Conservation (phyloP, 2,329 filamentous ascomycete genomes). For the Colletotrichum horii region DNA sequence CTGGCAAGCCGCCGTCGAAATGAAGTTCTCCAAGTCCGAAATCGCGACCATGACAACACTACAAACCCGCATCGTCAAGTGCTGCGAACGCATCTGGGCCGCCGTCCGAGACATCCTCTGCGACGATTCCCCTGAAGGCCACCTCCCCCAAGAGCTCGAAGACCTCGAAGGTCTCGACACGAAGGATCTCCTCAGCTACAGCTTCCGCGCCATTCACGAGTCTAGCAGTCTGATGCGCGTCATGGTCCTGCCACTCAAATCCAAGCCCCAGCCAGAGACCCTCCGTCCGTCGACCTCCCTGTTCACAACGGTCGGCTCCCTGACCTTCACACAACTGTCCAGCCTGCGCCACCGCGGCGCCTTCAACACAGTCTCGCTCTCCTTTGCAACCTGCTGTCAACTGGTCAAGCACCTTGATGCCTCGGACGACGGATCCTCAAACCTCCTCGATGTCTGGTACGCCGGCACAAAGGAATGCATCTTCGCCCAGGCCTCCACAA, state of each 20-base stretch:
- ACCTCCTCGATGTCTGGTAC: constrained; percentile 74
- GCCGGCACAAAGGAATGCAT: constrained; percentile 74
- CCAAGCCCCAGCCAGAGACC: constrained; percentile 45
- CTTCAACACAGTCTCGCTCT: constrained; percentile 90
- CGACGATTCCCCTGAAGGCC: constrained; percentile 92
- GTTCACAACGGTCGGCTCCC: constrained; percentile 70
- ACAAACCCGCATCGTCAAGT: constrained; percentile 61
- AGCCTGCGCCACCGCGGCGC: constrained; percentile 88
- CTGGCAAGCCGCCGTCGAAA: constrained; percentile 55
- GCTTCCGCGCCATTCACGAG: constrained; percentile 94
- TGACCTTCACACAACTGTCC: constrained; percentile 83
- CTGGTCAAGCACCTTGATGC: constrained; percentile 55
- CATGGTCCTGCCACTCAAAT: constrained; percentile 60
- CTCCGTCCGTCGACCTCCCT: constrained; percentile 57
- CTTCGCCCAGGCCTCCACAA: constrained; percentile 78
- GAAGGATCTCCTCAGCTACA: constrained; percentile 92
- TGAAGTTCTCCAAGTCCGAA: constrained; percentile 41
- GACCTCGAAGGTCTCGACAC: constrained; percentile 75
- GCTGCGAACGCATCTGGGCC: constrained; percentile 76
- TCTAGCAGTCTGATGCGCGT: constrained; percentile 78
- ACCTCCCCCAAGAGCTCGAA: constrained; percentile 78
- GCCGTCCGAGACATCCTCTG: constrained; percentile 81
- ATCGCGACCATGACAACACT: constrained; percentile 41
- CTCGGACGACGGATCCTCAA: constrained; percentile 32
- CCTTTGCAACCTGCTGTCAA: constrained; percentile 82